phyloP scores from a whole-genome alignment of 352 stramenopile genomes.

The Blastocystis sp. region DNA sequence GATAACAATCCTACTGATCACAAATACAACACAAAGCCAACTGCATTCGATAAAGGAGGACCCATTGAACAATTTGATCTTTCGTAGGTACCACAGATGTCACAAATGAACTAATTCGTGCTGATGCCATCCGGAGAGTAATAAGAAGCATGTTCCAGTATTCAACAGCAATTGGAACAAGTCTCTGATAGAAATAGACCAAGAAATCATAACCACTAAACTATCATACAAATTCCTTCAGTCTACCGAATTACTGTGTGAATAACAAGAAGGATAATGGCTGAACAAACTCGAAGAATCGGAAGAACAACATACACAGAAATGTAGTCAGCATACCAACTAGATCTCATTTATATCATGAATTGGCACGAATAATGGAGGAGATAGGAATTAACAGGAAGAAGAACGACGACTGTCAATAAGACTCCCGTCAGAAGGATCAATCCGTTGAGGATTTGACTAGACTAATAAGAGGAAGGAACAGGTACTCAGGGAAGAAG shows the following conservation, averaged over 20 bases:
- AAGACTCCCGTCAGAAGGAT: background rate
- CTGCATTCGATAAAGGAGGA: slow-evolving; percentile 21
- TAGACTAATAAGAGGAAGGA: background rate
- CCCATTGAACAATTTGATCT: background rate
- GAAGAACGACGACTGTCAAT: background rate
- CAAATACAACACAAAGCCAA: background rate
- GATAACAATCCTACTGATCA: background rate
- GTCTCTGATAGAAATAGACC: background rate
- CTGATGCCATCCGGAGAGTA: background rate
- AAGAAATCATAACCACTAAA: background rate
- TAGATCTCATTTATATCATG: background rate
- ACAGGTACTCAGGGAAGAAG: background rate
- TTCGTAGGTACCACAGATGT: background rate
- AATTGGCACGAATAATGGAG: background rate
- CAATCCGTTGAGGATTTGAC: background rate
- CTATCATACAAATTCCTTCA: background rate
- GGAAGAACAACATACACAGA: background rate
- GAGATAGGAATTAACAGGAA: background rate
- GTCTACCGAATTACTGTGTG: slow-evolving; percentile 18
- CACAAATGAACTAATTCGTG: background rate
- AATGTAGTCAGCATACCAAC: slow-evolving; percentile 3
- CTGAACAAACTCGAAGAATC: background rate
- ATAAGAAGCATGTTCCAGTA: background rate
- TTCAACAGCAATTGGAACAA: background rate
- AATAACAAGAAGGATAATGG: background rate